Base-by-base conservation (phyloP, 768 basidiomycete species). In the Rhodotorula graminis region DNA sequence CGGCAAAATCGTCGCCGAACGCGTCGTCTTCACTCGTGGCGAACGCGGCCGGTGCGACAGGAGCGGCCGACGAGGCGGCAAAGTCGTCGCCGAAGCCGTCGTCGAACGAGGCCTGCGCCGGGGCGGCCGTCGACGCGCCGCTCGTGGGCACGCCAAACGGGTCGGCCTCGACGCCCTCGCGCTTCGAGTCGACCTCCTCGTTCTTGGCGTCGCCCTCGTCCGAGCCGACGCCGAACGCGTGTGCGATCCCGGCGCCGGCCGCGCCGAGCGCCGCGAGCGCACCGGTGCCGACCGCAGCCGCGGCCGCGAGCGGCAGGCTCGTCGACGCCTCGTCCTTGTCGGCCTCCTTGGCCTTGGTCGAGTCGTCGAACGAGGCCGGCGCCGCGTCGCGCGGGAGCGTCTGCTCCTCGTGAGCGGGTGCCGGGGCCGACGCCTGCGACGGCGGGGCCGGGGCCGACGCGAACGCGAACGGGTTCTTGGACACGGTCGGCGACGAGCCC, bases 171-270 rank as follows among this genome's bases (percentile, higher is more conserved):
- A 75, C 76, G 80, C 81, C 52, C 82, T 83, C 6, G 87, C 80
- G 84, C 4, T 82, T 83, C 15, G 53, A 11, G 53, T 83, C 84
- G 33, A 84, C 84, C 49, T 86, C 85, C 67, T 83, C 84, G 79
- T 91, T 90, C 29, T 56, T 31, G 10, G 3, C 55, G 16, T 14
- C 29, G 12, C 23, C 23, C 21, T 59, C 19, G 21, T 12, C 37
- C 12, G 29, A 31, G 25, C 33, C 31, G 57, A 21, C 33, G 11
- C 57, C 57, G 29, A 75, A 15, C 10, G 67, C 76, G 18, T 52
- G 23, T 0, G 49, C 53, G 37, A 68, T 52, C 23, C 66, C 67
- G 12, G 46, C 57, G 9, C 56, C 74, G 0, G 59, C 67, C 16
- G 74, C 67, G 7, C 67, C 66, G 37, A 72, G 46, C 7, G 70